Percentiles rank a stretch among this genome's conserved stretches.
Evolutionary conservation across 2,329 filamentous ascomycete genomes (phyloP).

Genomic region (Ustulina deusta): DNA sequence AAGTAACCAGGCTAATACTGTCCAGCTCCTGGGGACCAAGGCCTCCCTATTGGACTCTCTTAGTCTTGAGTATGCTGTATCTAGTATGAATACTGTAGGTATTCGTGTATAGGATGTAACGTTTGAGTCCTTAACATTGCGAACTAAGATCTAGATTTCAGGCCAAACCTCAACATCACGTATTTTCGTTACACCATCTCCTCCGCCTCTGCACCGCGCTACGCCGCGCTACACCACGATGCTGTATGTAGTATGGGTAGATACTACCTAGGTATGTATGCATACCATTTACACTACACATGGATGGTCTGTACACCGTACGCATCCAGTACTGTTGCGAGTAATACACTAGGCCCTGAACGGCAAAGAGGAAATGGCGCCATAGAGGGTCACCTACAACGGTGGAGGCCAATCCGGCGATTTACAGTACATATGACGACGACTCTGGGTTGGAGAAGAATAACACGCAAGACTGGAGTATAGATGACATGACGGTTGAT

Average conservation of each 20-base stretch:
- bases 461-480: constrained; percentile 17
- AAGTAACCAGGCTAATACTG: not conserved
- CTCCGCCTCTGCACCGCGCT: not conserved
- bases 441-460: constrained; percentile 20
- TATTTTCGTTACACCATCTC: not conserved
- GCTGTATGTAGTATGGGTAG: not conserved
- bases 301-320: constrained; percentile 2
- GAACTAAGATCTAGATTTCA: not conserved
- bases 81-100: not conserved
- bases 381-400: constrained; percentile 40
- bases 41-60: constrained; percentile 7
- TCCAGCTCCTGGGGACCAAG: not conserved
- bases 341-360: constrained; percentile 36
- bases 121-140: not conserved
- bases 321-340: constrained; percentile 14
- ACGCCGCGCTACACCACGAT: not conserved
- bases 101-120: not conserved
- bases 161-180: not conserved
- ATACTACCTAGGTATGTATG: not conserved
- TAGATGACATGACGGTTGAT: constrained; percentile 4
- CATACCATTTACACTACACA: not conserved
- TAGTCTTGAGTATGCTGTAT: not conserved
- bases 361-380: constrained; percentile 45
- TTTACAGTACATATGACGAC: constrained; percentile 32
- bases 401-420: constrained; percentile 36